Percentiles rank a stretch among this genome's conserved stretches.
Evolutionary conservation across 345 rosid species (phyloP).

Genomic region (Cardiospermum halicacabum): DNA sequence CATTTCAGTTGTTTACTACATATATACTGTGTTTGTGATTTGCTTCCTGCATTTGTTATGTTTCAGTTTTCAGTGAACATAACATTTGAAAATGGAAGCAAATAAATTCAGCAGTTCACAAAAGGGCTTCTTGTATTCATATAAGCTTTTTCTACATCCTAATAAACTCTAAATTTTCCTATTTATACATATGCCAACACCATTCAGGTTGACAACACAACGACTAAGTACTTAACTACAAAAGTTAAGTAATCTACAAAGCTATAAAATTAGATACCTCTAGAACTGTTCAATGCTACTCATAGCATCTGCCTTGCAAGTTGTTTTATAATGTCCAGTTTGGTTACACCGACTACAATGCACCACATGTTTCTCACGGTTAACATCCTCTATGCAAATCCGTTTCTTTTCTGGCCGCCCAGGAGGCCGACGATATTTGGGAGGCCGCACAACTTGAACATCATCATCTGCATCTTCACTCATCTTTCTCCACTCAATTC

Average conservation of each 20-base stretch:
- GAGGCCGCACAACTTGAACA: slow-evolving; percentile 35
- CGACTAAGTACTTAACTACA: slow-evolving; percentile 2
- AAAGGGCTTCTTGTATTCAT: not conserved
- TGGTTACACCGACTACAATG: slow-evolving; percentile 53
- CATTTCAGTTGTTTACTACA: no score
- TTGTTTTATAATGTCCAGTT: slow-evolving; percentile 54
- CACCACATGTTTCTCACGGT: slow-evolving; percentile 45
- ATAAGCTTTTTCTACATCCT: not conserved
- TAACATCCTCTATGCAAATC: slow-evolving; percentile 37
- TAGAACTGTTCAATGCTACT: slow-evolving; percentile 37
- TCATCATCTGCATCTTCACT: slow-evolving; percentile 28
- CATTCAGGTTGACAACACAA: not conserved
- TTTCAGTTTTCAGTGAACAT: no score
- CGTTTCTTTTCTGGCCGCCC: slow-evolving; percentile 64
- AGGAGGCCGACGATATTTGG: slow-evolving; percentile 45
- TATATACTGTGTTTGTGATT: no score
- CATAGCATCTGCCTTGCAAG: slow-evolving; percentile 43
- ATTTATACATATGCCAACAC: slow-evolving; percentile 4
- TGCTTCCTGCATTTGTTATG: no score
- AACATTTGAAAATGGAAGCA: not conserved
- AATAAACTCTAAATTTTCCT: not conserved
- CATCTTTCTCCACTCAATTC: slow-evolving; percentile 33
- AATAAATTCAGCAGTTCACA: not conserved
- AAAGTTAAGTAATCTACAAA: not conserved
- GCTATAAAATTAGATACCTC: slow-evolving; percentile 11